Evolutionary conservation across 2,329 filamentous ascomycete species (phyloP).

Genomic region (Xenoacremonium recifei): DNA sequence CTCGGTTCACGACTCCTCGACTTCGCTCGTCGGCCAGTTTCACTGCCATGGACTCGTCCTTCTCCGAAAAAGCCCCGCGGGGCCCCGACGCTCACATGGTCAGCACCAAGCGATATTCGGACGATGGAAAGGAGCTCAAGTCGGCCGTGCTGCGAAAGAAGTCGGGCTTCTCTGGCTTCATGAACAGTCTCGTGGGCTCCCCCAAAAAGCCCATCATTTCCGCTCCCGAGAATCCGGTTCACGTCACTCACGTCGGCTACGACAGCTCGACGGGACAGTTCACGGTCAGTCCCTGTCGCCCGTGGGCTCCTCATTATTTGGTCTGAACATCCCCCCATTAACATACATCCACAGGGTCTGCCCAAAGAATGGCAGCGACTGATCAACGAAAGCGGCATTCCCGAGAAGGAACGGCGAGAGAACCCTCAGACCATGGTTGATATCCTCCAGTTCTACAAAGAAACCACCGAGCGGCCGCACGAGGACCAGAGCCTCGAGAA

Average conservation of each 20-base stretch:
- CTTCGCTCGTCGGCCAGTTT: constrained; percentile 64
- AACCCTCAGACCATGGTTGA: constrained; percentile 95
- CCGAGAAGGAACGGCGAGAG: constrained; percentile 91
- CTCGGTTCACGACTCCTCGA: constrained; percentile 49
- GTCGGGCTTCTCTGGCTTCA: constrained; percentile 82
- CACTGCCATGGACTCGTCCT: constrained; percentile 33
- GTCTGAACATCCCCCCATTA: constrained; percentile 12
- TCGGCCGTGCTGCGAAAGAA: constrained; percentile 71
- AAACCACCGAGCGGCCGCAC: constrained; percentile 75
- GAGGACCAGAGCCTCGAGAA: constrained; percentile 95
- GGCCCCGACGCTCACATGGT: constrained; percentile 38
- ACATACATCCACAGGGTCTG: constrained; percentile 64
- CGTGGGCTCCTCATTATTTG: constrained; percentile 13
- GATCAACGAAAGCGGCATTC: constrained; percentile 92
- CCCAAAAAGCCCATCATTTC: constrained; percentile 92
- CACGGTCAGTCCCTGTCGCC: constrained; percentile 62
- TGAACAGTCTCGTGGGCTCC: constrained; percentile 80
- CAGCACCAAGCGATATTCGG: constrained; percentile 72
- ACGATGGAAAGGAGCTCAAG: constrained; percentile 68
- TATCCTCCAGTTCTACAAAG: constrained; percentile 96
- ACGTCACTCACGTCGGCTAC: constrained; percentile 96
- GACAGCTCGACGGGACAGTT: constrained; percentile 96
- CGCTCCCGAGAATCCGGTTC: constrained; percentile 95
- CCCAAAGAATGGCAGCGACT: constrained; percentile 98
- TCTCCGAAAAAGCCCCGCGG: constrained; percentile 37